Percentiles rank a stretch among this genome's conserved stretches.
These are phyloP conservation scores for Ceratobasidium sp. DNA, from an alignment of 1,284 basidiomycete species.

Conservation along the genomic window DNA sequence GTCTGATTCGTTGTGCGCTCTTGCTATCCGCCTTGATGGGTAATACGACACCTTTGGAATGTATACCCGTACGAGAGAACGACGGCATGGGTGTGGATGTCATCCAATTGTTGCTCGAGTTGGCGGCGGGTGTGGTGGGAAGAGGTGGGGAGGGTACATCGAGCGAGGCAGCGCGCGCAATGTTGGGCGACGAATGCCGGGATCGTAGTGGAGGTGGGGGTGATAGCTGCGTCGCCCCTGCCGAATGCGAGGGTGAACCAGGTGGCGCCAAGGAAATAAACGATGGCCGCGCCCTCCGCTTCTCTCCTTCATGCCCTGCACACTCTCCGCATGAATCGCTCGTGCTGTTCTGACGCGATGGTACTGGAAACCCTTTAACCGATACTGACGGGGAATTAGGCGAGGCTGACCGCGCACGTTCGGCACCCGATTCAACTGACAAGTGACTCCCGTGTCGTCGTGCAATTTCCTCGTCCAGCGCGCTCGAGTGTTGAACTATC, in stretches of 20 bases:
- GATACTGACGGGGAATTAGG: neutral
- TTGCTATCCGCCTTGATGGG: constrained; percentile 39
- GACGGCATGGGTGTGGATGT: constrained; percentile 18
- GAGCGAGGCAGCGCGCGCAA: constrained; percentile 15
- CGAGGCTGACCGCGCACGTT: constrained; percentile 19
- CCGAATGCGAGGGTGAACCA: neutral
- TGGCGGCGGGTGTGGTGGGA: neutral
- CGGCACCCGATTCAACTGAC: neutral
- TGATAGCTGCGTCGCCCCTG: neutral
- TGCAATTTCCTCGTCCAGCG: constrained; percentile 33
- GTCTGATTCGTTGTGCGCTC: constrained; percentile 14
- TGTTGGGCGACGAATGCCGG: constrained; percentile 34
- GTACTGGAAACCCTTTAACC: neutral
- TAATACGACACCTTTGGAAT: constrained; percentile 8
- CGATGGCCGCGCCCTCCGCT: constrained; percentile 29
- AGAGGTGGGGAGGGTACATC: neutral
- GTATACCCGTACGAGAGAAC: constrained; percentile 26
- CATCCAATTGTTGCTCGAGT: constrained; percentile 30
- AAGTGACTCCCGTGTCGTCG: constrained; percentile 12
- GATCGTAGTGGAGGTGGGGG: constrained; percentile 11
- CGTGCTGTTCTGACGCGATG: constrained; percentile 17
- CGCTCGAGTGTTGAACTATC: constrained; percentile 23
- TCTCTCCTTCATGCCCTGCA: neutral
- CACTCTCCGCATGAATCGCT: neutral
- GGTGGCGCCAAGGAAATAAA: constrained; percentile 39